Evolutionary conservation across 306 rosid genomes (phyloP), one percentile per base, ranked within the genome.

Genomic region (Nissolia schottii): DNA sequence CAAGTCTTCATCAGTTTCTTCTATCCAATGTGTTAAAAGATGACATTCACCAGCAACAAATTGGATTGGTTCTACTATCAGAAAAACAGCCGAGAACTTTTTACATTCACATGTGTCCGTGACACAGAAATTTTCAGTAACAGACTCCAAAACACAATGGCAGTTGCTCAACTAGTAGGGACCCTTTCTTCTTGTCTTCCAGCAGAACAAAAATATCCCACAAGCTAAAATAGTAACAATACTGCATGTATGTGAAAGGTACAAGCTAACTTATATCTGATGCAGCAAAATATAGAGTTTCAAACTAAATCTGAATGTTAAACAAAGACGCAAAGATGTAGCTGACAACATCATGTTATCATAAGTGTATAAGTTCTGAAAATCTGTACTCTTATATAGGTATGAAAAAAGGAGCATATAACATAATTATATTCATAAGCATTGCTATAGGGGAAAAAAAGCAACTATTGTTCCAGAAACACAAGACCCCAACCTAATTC

Each of bases 381-480:
- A n/a, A n/a, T n/a, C n/a, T n/a, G n/a, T n/a, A n/a, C n/a, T n/a
- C n/a, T n/a, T n/a, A n/a, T n/a, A n/a, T n/a, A n/a, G n/a, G n/a
- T n/a, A n/a, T n/a, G n/a, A n/a, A n/a, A n/a, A n/a, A n/a, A n/a
- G n/a, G n/a, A n/a, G n/a, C n/a, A n/a, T n/a, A n/a, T n/a, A n/a
- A n/a, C n/a, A n/a, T n/a, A n/a, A n/a, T n/a, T n/a, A n/a, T n/a
- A n/a, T n/a, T n/a, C n/a, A n/a, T n/a, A n/a, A n/a, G n/a, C n/a
- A n/a, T n/a, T n/a, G n/a, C n/a, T n/a, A n/a, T n/a, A n/a, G n/a
- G n/a, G n/a, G n/a, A n/a, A n/a, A n/a, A n/a, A n/a, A n/a, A n/a
- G 60, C 34, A 68, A 70, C 46, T 41, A 35, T 38, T 38, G 58
- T 62, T 76, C 59, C 43, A 50, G 31, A 60, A 56, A 38, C 73